Evolutionary conservation across 1,284 basidiomycete species (phyloP), one percentile per base, ranked within the genome.

Genomic region (Cryptococcus amylolentus): DNA sequence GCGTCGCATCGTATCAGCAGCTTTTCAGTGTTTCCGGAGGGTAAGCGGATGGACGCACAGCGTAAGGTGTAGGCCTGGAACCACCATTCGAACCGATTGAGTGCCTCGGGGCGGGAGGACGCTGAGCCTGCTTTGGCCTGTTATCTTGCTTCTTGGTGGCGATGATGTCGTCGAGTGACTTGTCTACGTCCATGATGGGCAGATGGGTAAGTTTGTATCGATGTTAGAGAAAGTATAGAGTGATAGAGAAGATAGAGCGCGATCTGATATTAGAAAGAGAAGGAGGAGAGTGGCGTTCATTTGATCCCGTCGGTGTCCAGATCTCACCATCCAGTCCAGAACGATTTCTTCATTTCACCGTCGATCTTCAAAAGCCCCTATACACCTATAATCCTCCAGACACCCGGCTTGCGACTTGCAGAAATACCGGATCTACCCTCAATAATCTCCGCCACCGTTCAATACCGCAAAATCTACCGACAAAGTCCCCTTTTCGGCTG

Each of bases 141-240:
- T 42, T n/a, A 1, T n/a, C 20, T 27, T 26, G 45, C 16, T 27
- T 46, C 45, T 46, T 46, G 20, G 8, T 16, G 45, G 45, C n/a
- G 27, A 46, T 46, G 8, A 46, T 46, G 18, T 73, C 72, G 57
- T 77, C 75, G 37, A 77, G 73, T 43, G 73, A 63, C 59, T 68
- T 72, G 68, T 76, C 76, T 52, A 76, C 54, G 60, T 77, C 73
- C 75, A 77, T 77, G 20, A 50, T 54, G 44, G 26, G n/a, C 4
- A 45, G 23, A 26, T 46, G 14, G 44, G 23, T 23, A 23, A 23
- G 23, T 23, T 23, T 23, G 3, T 23, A 23, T 46, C 1, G 18
- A 14, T 20, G 44, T 28, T 20, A 14, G 13, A 42, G 14, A 42
- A 10, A 13, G 14, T 10, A 35, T 1, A 10, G 10, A 10, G 2